Conservation (phyloP, 2,329 filamentous ascomycete genomes). For the Trichoderma polysporum region DNA sequence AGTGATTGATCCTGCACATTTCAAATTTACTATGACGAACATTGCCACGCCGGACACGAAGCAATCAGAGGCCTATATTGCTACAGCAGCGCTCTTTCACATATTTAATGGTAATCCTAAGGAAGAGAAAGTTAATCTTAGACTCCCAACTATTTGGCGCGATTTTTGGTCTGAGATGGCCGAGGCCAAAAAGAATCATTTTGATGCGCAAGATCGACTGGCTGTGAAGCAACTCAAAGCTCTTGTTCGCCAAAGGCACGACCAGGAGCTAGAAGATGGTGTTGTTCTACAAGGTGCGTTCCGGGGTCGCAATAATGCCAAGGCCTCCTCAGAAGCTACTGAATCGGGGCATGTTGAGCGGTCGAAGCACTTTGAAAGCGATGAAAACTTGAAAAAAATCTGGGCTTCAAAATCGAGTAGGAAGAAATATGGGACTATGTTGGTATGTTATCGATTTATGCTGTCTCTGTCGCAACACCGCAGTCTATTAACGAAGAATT, state of each 20-base stretch:
- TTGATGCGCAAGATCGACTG: conserved; percentile 68
- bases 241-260: conserved; percentile 66
- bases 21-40: conserved; percentile 70
- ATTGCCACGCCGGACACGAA: conserved; percentile 71
- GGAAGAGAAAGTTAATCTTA: conserved; percentile 81
- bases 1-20: conserved; percentile 48
- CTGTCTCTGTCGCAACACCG: neutral
- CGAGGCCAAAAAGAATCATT: conserved; percentile 65
- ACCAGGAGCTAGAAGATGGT: conserved; percentile 70
- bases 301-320: conserved; percentile 55
- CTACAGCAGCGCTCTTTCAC: conserved; percentile 78
- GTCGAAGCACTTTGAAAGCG: conserved; percentile 38
- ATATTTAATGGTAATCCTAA: conserved; percentile 75
- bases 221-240: conserved; percentile 66
- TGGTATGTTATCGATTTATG: conserved; percentile 45
- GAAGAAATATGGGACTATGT: conserved; percentile 73
- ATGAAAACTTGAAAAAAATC: conserved; percentile 55
- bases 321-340: conserved; percentile 46
- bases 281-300: conserved; percentile 78
- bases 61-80: conserved; percentile 85
- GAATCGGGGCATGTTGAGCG: conserved; percentile 52
- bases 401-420: conserved; percentile 60
- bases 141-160: conserved; percentile 77
- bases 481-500: neutral
- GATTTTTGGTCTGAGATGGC: conserved; percentile 82